These are phyloP conservation scores for Actinomucor elegans DNA, from an alignment of 371 early-diverging fungal genomes.

Conservation along the genomic window DNA sequence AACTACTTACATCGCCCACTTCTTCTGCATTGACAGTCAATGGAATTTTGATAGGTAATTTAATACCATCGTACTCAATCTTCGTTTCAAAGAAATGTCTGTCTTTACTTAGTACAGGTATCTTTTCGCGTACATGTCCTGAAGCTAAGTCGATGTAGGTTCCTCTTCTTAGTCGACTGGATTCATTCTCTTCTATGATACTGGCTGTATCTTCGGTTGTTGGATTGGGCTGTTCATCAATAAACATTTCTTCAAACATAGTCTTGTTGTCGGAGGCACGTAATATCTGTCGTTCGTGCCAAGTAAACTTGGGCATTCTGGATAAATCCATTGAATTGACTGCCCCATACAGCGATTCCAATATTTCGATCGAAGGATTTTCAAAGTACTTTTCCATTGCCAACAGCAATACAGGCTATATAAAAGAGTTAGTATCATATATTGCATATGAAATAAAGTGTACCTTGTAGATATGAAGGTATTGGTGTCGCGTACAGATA, in stretches of 20 bases:
- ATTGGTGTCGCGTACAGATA: conserved; percentile 85
- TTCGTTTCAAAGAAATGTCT: conserved; percentile 85
- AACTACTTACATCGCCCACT: conserved; percentile 80
- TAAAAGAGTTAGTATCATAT: not conserved
- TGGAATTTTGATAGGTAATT: conserved; percentile 85
- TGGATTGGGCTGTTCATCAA: conserved; percentile 9
- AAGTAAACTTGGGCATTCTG: conserved; percentile 75
- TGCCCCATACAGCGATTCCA: conserved; percentile 77
- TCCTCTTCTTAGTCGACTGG: conserved; percentile 34
- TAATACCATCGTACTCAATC: conserved; percentile 77
- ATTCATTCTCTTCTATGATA: conserved; percentile 21
- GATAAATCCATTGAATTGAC: conserved; percentile 88
- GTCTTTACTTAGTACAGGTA: conserved; percentile 70
- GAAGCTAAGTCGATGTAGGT: conserved; percentile 59
- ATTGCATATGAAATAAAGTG: too few species aligned
- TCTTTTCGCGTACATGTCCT: conserved; percentile 41
- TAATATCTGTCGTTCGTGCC: conserved; percentile 75
- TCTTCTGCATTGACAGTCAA: conserved; percentile 84
- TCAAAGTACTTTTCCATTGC: conserved; percentile 92
- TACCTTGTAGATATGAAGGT: conserved; percentile 93
- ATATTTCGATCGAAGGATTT: conserved; percentile 69
- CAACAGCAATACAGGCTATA: conserved; percentile 80
- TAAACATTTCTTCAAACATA: conserved; percentile 85
- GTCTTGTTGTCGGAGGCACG: conserved; percentile 78
- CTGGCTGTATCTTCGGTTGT: conserved; percentile 11